These are phyloP conservation scores for Ustilago loliicola DNA, from an alignment of 1,284 basidiomycete species.

Conservation along the genomic window DNA sequence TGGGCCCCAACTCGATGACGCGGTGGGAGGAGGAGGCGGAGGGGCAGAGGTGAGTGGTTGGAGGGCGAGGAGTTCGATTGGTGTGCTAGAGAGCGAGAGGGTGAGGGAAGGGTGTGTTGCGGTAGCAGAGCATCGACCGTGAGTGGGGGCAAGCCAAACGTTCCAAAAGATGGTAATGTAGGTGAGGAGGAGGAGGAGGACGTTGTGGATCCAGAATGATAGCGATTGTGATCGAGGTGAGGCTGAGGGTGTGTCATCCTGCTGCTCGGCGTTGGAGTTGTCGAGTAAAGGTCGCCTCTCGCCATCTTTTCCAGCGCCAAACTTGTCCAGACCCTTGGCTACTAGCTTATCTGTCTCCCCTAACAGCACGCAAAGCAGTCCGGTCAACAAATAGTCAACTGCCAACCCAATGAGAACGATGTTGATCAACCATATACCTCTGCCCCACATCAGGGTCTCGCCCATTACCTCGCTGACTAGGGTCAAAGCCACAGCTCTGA, in stretches of 20 bases:
- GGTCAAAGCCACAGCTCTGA: constrained; percentile 39
- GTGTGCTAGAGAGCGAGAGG: background rate
- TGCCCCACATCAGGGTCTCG: constrained; percentile 23
- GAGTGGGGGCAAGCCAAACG: constrained; percentile 46
- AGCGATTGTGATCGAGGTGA: constrained; percentile 14
- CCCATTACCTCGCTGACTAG: constrained; percentile 47
- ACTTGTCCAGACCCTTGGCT: constrained; percentile 18
- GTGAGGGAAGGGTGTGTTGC: background rate
- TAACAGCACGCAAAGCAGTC: constrained; percentile 38
- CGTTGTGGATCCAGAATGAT: constrained; percentile 49
- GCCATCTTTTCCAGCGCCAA: background rate
- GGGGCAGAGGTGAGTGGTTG: background rate
- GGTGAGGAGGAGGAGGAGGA: constrained; percentile 28
- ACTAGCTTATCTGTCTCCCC: constrained; percentile 21
- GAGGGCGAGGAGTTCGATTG: constrained; percentile 18
- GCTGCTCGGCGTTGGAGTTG: background rate
- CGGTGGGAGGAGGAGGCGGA: background rate
- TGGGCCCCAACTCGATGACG: constrained; percentile 11
- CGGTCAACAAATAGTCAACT: constrained; percentile 52
- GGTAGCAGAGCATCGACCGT: constrained; percentile 33
- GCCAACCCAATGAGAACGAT: constrained; percentile 54
- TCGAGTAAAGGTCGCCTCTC: constrained; percentile 9
- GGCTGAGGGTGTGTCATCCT: background rate
- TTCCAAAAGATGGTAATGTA: constrained; percentile 51
- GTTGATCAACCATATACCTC: constrained; percentile 39